Base-by-base conservation (phyloP, 78 protist species). In the slime mould (Dictyostelium discoideum) region DNA sequence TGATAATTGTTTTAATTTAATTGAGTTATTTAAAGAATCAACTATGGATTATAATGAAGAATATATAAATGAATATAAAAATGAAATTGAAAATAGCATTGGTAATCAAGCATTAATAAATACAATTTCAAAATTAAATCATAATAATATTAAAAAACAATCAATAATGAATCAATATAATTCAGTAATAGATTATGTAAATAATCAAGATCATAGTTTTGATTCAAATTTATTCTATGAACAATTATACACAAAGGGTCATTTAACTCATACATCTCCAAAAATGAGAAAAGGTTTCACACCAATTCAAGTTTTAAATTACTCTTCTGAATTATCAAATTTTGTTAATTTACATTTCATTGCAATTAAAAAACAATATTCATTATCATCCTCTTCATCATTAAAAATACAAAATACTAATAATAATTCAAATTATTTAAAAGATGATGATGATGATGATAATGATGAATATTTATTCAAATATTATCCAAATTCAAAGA, bases 211-310 rank as follows among this genome's bases (percentile, higher is more conserved):
- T 60, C 69, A 39, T 76, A 18, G 14, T 14, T 76, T 76, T 76
- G 82, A 76, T 76, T 76, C 82, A 16, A 26, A 37, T 39, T 20
- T 39, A 76, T 76, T 76, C 54, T 76, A 76, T 76, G 82, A 76
- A 39, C 82, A 76, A 37, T 37, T 76, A 39, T 39, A 76, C 18
- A 39, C 20, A 32, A 76, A 76, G 18, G 82, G 82, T 76, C 82
- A 76, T 76, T 39, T 76, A 76, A 39, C 48, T 20, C 82, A 76
- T 39, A 26, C 82, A 0, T 4, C 44, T 76, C 10, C 57, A 20
- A 76, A 76, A 37, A 26, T 76, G 44, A 76, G 40, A 76, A 76
- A 76, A 76, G 82, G 82, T 3, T 76, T 76, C 26, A 39, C 50
- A 20, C 42, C 57, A 26, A 16, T 13, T 39, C 57, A 76, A 32